These are phyloP conservation scores for Endocalyx cinctus DNA, from an alignment of 2,329 filamentous ascomycete genomes.

Conservation along the genomic window DNA sequence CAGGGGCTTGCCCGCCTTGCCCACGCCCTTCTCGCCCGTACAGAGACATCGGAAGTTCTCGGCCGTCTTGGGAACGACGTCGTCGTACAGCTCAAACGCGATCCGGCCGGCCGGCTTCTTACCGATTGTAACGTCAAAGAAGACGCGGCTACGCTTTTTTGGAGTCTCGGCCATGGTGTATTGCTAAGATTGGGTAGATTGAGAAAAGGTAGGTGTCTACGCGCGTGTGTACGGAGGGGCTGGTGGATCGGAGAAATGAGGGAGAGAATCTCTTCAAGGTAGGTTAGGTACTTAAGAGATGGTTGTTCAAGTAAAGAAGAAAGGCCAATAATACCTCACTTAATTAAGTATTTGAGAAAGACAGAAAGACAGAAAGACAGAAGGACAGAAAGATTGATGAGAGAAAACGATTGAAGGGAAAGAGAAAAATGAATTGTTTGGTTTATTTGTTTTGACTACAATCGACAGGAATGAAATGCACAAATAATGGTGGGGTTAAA, in stretches of 20 bases:
- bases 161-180: conserved; percentile 31
- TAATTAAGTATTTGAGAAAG: no score
- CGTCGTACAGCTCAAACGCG: conserved; percentile 74
- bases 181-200: background rate
- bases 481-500: no score
- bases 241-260: background rate
- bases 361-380: no score
- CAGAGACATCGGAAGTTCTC: conserved; percentile 95
- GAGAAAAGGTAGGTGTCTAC: background rate
- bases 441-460: no score
- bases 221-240: background rate
- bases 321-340: no score
- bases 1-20: conserved; percentile 76
- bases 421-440: no score
- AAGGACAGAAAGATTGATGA: no score
- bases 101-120: conserved; percentile 70
- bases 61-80: conserved; percentile 85
- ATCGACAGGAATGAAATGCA: no score
- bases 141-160: conserved; percentile 71
- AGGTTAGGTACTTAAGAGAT: no score
- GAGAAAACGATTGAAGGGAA: no score
- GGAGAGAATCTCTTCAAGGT: no score
- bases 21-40: conserved; percentile 87
- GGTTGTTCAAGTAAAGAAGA: no score
- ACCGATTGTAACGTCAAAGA: conserved; percentile 87